phyloP scores from a whole-genome alignment of 139 green algal genomes.

The Desmodesmus armatus region DNA sequence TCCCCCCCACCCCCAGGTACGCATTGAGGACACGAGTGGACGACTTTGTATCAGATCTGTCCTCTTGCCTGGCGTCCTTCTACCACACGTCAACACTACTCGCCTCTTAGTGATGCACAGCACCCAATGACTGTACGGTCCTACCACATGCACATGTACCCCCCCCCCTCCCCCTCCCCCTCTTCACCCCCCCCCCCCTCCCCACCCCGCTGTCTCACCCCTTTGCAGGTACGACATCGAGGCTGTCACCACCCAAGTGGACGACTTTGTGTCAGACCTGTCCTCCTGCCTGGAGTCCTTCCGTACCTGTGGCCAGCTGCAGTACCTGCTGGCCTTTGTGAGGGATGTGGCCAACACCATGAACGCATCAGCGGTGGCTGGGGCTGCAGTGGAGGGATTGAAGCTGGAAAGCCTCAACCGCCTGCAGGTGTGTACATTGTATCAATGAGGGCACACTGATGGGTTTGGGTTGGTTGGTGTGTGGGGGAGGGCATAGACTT shows the following conservation, averaged over 20 bases:
- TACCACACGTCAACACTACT: no score
- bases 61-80: not conserved
- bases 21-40: not conserved
- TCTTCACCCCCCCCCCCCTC: no score
- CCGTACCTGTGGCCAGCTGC: slow-evolving; percentile 6
- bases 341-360: slow-evolving; percentile 36
- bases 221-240: slow-evolving; percentile 30
- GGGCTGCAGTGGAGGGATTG: slow-evolving; percentile 28
- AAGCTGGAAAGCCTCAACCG: slow-evolving; percentile 32
- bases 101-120: no score
- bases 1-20: not conserved
- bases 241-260: not conserved
- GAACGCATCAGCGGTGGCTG: not conserved
- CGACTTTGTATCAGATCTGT: slow-evolving; percentile 5
- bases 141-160: no score
- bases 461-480: no score
- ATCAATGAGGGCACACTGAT: no score
- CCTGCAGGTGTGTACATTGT: slow-evolving; percentile 26
- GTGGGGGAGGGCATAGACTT: no score
- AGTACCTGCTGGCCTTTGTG: slow-evolving; percentile 39
- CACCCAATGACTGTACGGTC: no score
- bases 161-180: no score
- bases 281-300: not conserved
- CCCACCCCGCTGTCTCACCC: no score
- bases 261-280: slow-evolving; percentile 6